Conservation (phyloP, 441 rosid genomes). For the Gossypium gossypioides region DNA sequence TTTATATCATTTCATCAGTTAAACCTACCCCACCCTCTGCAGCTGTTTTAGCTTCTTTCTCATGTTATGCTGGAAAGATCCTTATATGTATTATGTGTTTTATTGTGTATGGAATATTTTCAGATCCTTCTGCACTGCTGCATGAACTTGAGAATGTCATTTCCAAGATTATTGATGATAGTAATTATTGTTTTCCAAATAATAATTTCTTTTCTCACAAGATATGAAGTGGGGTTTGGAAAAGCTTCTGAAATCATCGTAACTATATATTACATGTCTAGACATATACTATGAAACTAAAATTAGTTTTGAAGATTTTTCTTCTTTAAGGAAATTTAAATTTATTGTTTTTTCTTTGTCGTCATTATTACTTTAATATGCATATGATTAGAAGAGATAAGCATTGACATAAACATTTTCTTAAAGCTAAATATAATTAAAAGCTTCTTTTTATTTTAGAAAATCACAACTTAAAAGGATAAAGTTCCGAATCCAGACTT, state of each 20-base stretch:
- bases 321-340: too few relatives aligned
- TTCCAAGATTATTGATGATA: neutral
- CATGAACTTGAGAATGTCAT: neutral
- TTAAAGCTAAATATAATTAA: neutral
- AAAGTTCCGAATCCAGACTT: neutral
- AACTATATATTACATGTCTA: too few relatives aligned
- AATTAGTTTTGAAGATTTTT: too few relatives aligned
- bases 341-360: too few relatives aligned
- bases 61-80: neutral
- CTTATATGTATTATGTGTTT: neutral
- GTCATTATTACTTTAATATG: too few relatives aligned
- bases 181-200: neutral
- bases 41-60: neutral
- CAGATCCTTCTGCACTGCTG: neutral
- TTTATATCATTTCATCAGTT: neutral
- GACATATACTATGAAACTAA: too few relatives aligned
- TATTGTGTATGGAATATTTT: neutral
- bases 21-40: neutral
- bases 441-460: neutral
- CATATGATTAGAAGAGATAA: neutral
- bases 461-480: too few relatives aligned
- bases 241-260: neutral
- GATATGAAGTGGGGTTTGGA: neutral
- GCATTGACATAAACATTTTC: neutral
- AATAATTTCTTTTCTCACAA: neutral